Evolutionary conservation across 106 monocot species (phyloP).

Genomic region (Ottelia alismoides): DNA sequence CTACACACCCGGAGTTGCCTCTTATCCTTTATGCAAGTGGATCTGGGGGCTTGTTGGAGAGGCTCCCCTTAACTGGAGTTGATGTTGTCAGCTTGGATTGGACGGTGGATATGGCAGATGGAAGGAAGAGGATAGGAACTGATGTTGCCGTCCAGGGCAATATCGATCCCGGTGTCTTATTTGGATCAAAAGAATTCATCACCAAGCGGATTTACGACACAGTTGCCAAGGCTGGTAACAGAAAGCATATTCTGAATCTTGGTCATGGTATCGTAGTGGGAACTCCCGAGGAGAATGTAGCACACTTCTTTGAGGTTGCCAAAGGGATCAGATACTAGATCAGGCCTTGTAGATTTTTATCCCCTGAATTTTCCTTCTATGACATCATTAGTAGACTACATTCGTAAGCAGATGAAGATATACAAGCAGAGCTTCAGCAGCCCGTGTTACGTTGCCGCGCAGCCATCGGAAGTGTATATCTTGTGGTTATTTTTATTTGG

Average conservation of each 20-base stretch:
- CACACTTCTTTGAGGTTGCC: conserved; percentile 91
- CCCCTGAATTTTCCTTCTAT: too few species aligned
- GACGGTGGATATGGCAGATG: conserved; percentile 96
- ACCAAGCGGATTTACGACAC: conserved; percentile 63
- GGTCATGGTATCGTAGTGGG: conserved; percentile 91
- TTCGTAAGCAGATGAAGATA: too few species aligned
- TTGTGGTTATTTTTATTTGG: too few species aligned
- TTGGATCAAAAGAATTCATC: conserved; percentile 92
- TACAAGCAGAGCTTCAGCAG: too few species aligned
- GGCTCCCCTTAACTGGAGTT: conserved; percentile 56
- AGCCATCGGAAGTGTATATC: too few species aligned
- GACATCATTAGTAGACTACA: too few species aligned
- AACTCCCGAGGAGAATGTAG: conserved; percentile 94
- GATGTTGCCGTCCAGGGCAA: conserved; percentile 92
- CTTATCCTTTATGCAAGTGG: conserved; percentile 92
- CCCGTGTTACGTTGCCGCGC: too few species aligned
- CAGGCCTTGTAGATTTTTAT: too few species aligned
- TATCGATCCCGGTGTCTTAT: conserved; percentile 84
- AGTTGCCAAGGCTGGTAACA: conserved; percentile 62
- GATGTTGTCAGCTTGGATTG: conserved; percentile 96
- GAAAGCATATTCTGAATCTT: conserved; percentile 80
- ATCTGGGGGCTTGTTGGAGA: conserved; percentile 79
- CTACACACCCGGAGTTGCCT: conserved; percentile 67
- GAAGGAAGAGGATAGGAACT: conserved; percentile 50
- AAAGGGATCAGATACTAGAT: conserved; percentile 59